Evolutionary conservation across 805 yeast species (phyloP), one percentile per base, ranked within the genome.

Genomic region (Starmerella roubikii): DNA sequence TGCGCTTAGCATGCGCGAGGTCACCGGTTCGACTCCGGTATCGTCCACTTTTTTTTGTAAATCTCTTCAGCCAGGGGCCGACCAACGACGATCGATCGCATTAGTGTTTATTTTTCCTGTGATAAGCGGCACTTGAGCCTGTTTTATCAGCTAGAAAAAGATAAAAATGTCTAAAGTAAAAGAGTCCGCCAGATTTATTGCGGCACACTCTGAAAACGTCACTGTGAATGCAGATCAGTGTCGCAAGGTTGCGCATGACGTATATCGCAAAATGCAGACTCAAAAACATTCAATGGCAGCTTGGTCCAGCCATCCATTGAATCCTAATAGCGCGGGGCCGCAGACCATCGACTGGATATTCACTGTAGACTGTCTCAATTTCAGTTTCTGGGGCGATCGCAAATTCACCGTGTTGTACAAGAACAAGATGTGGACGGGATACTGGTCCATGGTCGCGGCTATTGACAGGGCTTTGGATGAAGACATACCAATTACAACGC

Each of bases 381-480:
- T 65, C 50, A 57, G 65, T 27, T 65, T 65, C 47, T 65, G 69
- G 69, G 57, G 65, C 16, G 63, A 61, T 28, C 62, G 60, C 34
- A 42, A 66, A 16, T 65, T 42, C 42, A 44, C 64, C 5, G 62
- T 65, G 9, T 40, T 41, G 11, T 65, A 56, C 46, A 40, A 56
- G 3, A 61, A 55, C 16, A 28, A 44, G 16, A 28, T 20, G 21
- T 65, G 61, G 51, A 65, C 69, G 1, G 69, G 69, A 10, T 65
- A 65, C 49, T 64, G 69, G 69, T 61, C 67, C 36, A 50, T 65
- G 19, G 59, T 55, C 13, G 69, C 69, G 1, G 64, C 65, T 11
- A 50, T 65, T 15, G 59, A 65, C 45, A 46, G 64, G n/a, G 68
- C 68, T 1, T 42, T 65, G 19, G 63, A 57, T 19, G 54, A 54